Evolutionary conservation across 192 early-diverging fungal species (phyloP).

Genomic region (Rhizoclosmatium globosum): DNA sequence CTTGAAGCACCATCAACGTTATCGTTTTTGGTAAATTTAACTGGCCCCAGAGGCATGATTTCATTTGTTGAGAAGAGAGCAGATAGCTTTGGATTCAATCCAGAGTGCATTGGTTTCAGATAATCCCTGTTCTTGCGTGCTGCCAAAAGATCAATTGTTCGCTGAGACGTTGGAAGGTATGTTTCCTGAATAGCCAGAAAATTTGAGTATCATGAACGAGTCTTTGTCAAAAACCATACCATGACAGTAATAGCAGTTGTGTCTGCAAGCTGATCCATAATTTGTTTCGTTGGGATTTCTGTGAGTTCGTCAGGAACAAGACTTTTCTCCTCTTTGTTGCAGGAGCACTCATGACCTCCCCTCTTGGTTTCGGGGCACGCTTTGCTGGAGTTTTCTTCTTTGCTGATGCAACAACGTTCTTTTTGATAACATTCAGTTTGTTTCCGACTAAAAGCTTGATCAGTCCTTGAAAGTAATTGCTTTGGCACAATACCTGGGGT

Average conservation of each 20-base stretch:
- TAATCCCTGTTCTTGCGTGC: conserved; percentile 4
- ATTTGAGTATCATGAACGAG: not conserved
- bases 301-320: conserved; percentile 69
- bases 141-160: not conserved
- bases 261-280: conserved; percentile 60
- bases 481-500: not conserved
- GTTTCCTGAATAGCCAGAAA: conserved; percentile 10
- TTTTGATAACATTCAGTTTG: conserved; percentile 25
- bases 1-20: not conserved
- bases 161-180: conserved; percentile 8
- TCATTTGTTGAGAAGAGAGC: not conserved
- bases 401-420: conserved; percentile 8
- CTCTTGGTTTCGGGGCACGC: not conserved
- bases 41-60: not conserved
- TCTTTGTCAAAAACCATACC: conserved; percentile 11
- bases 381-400: conserved; percentile 8
- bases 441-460: conserved; percentile 3
- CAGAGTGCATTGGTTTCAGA: not conserved
- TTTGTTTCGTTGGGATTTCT: conserved; percentile 66
- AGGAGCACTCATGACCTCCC: not conserved
- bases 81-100: conserved; percentile 5
- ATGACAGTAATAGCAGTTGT: conserved; percentile 59
- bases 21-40: not conserved
- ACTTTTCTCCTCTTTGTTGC: conserved; percentile 60
- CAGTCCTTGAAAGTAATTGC: too few relatives aligned